Conservation (phyloP, 306 rosid genomes). For the Luffa acutangula region DNA sequence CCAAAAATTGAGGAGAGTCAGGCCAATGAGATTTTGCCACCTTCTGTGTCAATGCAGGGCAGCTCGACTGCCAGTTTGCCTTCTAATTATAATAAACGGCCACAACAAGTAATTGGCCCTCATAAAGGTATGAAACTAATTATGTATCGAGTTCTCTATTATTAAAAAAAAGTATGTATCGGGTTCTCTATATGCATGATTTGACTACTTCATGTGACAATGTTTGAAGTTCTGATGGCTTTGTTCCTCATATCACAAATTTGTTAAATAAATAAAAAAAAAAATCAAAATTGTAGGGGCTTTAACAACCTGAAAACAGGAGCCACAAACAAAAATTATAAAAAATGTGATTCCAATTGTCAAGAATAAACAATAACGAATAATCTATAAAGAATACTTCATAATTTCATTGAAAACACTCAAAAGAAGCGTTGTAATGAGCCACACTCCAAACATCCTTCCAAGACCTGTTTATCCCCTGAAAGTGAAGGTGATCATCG, state of each 20-base stretch:
- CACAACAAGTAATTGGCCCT: slow-evolving; percentile 49
- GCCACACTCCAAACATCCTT: neutral
- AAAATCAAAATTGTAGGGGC: neutral
- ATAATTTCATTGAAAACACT: neutral
- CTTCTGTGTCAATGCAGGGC: slow-evolving; percentile 38
- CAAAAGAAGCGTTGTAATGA: neutral
- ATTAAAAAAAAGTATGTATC: too few species aligned
- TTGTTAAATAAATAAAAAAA: neutral
- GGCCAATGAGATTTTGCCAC: slow-evolving; percentile 29
- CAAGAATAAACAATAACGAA: neutral
- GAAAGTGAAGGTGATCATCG: neutral
- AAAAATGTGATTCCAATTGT: neutral
- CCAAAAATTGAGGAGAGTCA: slow-evolving; percentile 49
- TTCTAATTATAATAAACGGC: slow-evolving; percentile 56
- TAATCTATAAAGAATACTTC: neutral
- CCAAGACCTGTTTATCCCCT: neutral
- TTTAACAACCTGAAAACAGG: neutral
- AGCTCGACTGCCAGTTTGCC: slow-evolving; percentile 51
- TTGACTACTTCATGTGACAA: neutral
- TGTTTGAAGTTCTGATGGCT: neutral
- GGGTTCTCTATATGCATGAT: neutral
- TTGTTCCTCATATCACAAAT: neutral
- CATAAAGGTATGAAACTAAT: slow-evolving; percentile 55
- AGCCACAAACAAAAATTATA: neutral
- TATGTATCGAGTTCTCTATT: neutral